Conservation (phyloP, 1,284 basidiomycete genomes). For the Volvariella volvacea region DNA sequence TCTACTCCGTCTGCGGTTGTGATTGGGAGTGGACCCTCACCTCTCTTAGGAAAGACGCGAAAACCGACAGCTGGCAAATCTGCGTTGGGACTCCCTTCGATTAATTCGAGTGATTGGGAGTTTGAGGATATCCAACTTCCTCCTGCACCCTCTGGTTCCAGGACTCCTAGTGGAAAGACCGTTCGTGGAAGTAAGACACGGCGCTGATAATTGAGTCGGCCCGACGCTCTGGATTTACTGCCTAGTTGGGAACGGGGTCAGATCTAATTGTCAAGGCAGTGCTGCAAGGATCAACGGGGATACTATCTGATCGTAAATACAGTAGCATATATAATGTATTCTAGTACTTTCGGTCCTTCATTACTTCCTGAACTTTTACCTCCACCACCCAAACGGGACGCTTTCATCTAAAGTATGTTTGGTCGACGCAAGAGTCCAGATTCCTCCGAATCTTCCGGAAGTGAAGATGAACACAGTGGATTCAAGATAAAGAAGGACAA, state of each 20-base stretch:
- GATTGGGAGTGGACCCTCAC: slow-evolving; percentile 14
- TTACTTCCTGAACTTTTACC: too few species aligned
- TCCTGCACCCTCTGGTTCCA: slow-evolving; percentile 18
- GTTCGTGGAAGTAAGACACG: too few species aligned
- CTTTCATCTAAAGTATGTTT: too few species aligned
- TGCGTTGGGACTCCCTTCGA: slow-evolving; percentile 24
- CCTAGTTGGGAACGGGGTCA: too few species aligned
- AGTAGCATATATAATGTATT: background rate
- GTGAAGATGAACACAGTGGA: slow-evolving; percentile 10
- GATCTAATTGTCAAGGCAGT: background rate
- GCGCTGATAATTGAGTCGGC: too few species aligned
- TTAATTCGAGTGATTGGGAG: slow-evolving; percentile 34
- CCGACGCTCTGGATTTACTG: too few species aligned
- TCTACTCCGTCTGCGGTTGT: slow-evolving; percentile 12
- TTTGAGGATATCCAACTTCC: slow-evolving; percentile 37
- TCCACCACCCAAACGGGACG: too few species aligned
- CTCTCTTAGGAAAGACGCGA: slow-evolving; percentile 1
- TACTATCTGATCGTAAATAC: background rate
- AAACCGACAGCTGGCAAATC: slow-evolving; percentile 9
- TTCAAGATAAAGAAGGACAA: slow-evolving; percentile 17
- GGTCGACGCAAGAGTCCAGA: slow-evolving; percentile 19
- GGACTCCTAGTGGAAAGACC: slow-evolving; percentile 6
- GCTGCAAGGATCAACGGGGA: background rate
- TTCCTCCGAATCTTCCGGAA: slow-evolving; percentile 19
- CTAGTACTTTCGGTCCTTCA: too few species aligned